Evolutionary conservation across 257 asterid genomes (phyloP).

Genomic region (Verbascum thapsus): DNA sequence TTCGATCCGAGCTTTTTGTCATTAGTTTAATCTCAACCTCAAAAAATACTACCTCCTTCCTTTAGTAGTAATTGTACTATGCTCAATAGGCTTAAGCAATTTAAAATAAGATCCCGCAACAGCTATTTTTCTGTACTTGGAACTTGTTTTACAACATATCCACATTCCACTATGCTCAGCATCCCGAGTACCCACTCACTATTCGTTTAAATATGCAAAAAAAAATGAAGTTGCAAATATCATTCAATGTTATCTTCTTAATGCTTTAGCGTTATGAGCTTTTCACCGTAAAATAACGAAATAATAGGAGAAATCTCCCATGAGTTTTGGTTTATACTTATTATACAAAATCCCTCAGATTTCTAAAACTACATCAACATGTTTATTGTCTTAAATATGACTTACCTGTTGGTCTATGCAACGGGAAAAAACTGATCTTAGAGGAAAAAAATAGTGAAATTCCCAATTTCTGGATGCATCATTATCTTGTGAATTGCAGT

Average conservation of each 20-base stretch:
- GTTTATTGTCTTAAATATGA: too few relatives aligned
- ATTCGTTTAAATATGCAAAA: not conserved
- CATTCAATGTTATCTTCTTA: not conserved
- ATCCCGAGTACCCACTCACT: not conserved
- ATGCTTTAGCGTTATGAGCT: not conserved
- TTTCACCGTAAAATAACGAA: too few relatives aligned
- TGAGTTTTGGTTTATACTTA: too few relatives aligned
- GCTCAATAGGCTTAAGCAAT: not conserved
- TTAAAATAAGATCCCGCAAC: not conserved
- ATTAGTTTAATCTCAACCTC: constrained; percentile 2
- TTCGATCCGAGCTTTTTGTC: not conserved
- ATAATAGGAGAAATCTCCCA: too few relatives aligned
- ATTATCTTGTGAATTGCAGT: too few relatives aligned
- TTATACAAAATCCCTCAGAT: too few relatives aligned
- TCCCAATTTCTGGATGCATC: too few relatives aligned
- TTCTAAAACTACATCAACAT: too few relatives aligned
- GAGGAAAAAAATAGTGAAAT: too few relatives aligned
- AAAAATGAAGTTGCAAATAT: constrained; percentile 11
- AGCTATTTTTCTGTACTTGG: not conserved
- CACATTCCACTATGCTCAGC: not conserved
- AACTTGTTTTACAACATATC: not conserved
- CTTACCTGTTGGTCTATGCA: too few relatives aligned
- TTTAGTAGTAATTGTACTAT: not conserved
- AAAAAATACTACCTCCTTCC: not conserved
- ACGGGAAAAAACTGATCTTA: too few relatives aligned